Base-by-base conservation (phyloP, 805 yeast genomes). In the Myxozyma sirexii region DNA sequence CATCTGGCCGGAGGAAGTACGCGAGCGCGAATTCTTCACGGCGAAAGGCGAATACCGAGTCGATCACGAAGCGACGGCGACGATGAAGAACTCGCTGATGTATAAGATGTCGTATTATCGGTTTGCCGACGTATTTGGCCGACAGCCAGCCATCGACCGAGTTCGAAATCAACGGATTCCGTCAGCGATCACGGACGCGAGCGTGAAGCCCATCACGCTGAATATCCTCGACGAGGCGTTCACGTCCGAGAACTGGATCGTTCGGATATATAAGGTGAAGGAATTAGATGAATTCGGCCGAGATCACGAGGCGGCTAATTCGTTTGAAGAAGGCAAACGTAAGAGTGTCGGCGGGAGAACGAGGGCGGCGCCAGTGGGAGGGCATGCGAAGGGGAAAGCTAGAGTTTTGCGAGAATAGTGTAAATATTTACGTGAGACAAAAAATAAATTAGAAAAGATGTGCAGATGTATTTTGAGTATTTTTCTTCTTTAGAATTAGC, bases 1-100 rank as follows among this genome's bases (percentile, higher is more conserved):
- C 56, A 90, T 94, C 61, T 94, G 99, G 99, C 99, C 99, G 0
- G 97, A 94, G n/a, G 98, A 94, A 72, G 85, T 94, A 60, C 82
- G 79, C 67, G 99, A 94, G 77, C 79, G 94, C 64, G 82, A 85
- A 66, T 94, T 78, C 76, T 94, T 92, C 81, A 88, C 92, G 23
- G 83, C 83, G 4, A 76, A 83, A 56, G 97, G 98, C 63, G 97
- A 91, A 74, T 94, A 90, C 74, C 84, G 85, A 69, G 87, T 94
- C 56, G 98, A 94, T 73, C 84, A 81, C 58, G 77, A 77, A 35
- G 98, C 98, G 15, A 77, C 97, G 1, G 78, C 83, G 27, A 81
- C 97, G 31, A 93, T 96, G 97, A 84, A 82, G 71, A 81, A 93
- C 71, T 88, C 96, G 17, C 77, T 94, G 75, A 83, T 94, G 91